Evolutionary conservation across 495 filamentous ascomycete species (phyloP), one percentile per base, ranked within the genome.

Genomic region (Aspergillus indologenus): DNA sequence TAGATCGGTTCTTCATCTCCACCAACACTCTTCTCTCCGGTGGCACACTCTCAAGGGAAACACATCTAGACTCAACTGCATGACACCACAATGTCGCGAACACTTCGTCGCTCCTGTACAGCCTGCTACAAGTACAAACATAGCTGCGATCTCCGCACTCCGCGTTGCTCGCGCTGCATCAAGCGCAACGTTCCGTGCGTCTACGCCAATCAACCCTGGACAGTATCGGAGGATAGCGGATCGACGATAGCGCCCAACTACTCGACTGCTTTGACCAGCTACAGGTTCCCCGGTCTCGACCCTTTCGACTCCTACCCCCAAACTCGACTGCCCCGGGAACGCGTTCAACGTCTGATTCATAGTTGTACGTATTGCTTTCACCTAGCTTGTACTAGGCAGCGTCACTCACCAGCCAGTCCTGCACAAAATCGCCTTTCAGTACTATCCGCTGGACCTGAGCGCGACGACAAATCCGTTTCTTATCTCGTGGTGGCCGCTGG

Each of bases 401-500:
- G 56, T 56, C 54, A 60, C 69, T 44, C 73, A 43, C 18, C 26
- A 44, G 45, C 4, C 42, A 81, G 78, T 83, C 48, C 65, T 80
- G 29, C 68, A 75, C 53, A 81, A 79, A 54, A 83, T 83, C 42
- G 79, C 79, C 0, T 83, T 83, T 51, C 72, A 81, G 54, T 83
- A 80, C 55, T 83, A 83, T 58, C 80, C 79, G 2, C 71, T 83
- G 24, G 80, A 83, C 42, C 60, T 81, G 8, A 78, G 70, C 53
- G 54, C 71, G 3, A 66, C 60, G 5, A 76, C 80, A 34, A 83
- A 81, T 62, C 79, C 80, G 0, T 81, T 81, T 61, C 65, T 83
- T 29, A 65, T 80, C 12, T 81, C 77, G 3, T 83, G 80, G 80
- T 81, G 80, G 80, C 80, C 79, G 3, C 66, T 79, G 18, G 77